Conservation (phyloP, 805 yeast genomes). For the Huiozyma sinensis region DNA sequence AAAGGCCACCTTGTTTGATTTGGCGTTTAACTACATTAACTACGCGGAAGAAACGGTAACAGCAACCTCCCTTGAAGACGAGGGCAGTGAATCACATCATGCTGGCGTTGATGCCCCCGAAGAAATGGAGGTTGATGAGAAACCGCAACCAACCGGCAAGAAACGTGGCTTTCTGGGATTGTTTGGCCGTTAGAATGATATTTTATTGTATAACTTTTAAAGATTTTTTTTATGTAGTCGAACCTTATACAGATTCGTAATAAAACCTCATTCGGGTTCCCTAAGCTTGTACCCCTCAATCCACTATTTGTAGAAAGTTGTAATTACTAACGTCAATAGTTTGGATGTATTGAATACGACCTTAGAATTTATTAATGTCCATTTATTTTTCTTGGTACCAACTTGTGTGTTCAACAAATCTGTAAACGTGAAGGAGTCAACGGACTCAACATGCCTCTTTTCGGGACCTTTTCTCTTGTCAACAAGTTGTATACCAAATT, state of each 20-base stretch:
- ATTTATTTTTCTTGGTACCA: slow-evolving; percentile 41
- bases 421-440: slow-evolving; percentile 52
- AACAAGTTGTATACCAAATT: slow-evolving; percentile 53
- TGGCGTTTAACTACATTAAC: slow-evolving; percentile 73
- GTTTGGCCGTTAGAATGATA: slow-evolving; percentile 40
- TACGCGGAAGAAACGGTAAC: slow-evolving; percentile 28
- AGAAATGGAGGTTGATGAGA: slow-evolving; percentile 4
- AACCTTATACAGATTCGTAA: too few species aligned
- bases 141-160: slow-evolving; percentile 23
- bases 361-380: slow-evolving; percentile 55
- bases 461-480: slow-evolving; percentile 26
- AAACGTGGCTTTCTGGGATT: slow-evolving; percentile 66
- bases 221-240: too few species aligned
- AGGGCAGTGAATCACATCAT: neutral
- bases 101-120: slow-evolving; percentile 2
- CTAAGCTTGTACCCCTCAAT: neutral
- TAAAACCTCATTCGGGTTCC: neutral
- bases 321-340: slow-evolving; percentile 58
- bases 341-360: slow-evolving; percentile 60
- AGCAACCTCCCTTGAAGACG: slow-evolving; percentile 4
- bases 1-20: slow-evolving; percentile 86
- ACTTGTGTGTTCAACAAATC: slow-evolving; percentile 65
- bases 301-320: slow-evolving; percentile 39
- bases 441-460: slow-evolving; percentile 20
- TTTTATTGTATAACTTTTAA: neutral